Evolutionary conservation across 345 rosid genomes (phyloP).

Genomic region (Euphorbia pulcherrima): DNA sequence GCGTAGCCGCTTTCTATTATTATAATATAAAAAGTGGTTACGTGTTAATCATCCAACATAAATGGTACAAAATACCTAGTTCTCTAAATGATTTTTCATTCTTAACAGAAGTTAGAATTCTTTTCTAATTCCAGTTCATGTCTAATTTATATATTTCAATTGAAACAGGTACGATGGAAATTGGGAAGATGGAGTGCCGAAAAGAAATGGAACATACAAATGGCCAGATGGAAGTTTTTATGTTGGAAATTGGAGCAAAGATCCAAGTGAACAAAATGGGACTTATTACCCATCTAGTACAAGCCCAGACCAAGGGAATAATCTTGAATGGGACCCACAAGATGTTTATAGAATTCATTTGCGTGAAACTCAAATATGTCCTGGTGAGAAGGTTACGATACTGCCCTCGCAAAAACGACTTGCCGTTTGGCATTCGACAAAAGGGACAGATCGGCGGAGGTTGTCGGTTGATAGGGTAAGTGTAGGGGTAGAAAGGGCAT

Average conservation of each 20-base stretch:
- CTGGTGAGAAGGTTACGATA: conserved; percentile 61
- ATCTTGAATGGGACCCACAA: conserved; percentile 66
- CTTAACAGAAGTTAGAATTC: too few relatives aligned
- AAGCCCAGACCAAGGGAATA: conserved; percentile 23
- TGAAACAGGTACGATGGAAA: conserved; percentile 64
- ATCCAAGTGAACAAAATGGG: conserved; percentile 70
- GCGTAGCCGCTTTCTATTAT: too few relatives aligned
- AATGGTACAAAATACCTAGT: too few relatives aligned
- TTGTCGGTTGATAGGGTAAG: conserved; percentile 77
- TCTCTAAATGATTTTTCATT: too few relatives aligned
- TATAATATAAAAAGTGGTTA: too few relatives aligned
- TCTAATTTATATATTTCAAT: too few relatives aligned
- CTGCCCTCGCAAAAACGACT: conserved; percentile 87
- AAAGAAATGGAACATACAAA: conserved; percentile 64
- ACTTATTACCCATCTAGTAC: conserved; percentile 60
- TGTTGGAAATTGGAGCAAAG: conserved; percentile 79
- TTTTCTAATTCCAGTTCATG: too few relatives aligned
- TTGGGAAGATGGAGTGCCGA: conserved; percentile 86
- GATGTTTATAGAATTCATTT: conserved; percentile 45
- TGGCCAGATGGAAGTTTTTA: conserved; percentile 84
- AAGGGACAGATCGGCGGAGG: conserved; percentile 49
- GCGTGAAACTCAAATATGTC: conserved; percentile 36
- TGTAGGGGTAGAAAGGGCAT: conserved; percentile 64
- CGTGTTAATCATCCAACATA: too few relatives aligned
- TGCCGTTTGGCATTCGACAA: conserved; percentile 70